Evolutionary conservation across 1,139 yeast species (phyloP), one percentile per base, ranked within the genome.

Genomic region (Debaryomyces robertsiae): DNA sequence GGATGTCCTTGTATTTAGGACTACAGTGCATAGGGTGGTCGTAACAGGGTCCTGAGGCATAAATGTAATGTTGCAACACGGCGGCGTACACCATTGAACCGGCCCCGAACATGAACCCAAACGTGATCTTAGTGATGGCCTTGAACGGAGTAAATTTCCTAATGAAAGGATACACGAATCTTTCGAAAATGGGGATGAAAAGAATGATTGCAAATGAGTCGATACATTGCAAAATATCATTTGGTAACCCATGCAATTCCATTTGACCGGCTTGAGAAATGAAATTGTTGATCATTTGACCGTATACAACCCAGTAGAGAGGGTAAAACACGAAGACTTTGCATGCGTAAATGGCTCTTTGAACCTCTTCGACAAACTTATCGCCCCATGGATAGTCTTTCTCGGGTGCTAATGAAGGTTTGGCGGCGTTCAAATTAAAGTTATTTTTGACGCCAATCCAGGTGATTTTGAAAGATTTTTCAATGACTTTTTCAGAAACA

Each of bases 61-160:
- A 89, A 48, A 90, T 82, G 57, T 69, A 71, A 57, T 81, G 79
- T 67, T 90, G 96, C 49, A 87, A 74, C 32, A 86, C 82, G 11
- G 95, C 93, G 41, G 95, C 94, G 57, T 84, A 81, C 27, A 81
- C 77, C 82, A 86, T 84, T 30, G 95, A 77, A 31, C 75, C 55
- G 5, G 90, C 63, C 40, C 84, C 90, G 44, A 86, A 71, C 62
- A 83, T 63, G 69, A 89, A 89, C 9, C 97, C 96, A 49, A 73
- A 69, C 57, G 77, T 73, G 51, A 90, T 89, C 61, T 87, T 81
- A 45, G 89, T 75, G 52, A 87, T 80, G 31, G 96, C 81, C 49
- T 72, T 80, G 58, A 82, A 79, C 10, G 81, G 77, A 32, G 85
- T 79, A 54, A 71, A 62, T 50, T 61, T 70, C 61, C 84, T 69